Evolutionary conservation across 78 protist genomes (phyloP).

Genomic region (Dictyostelium capitatum): DNA sequence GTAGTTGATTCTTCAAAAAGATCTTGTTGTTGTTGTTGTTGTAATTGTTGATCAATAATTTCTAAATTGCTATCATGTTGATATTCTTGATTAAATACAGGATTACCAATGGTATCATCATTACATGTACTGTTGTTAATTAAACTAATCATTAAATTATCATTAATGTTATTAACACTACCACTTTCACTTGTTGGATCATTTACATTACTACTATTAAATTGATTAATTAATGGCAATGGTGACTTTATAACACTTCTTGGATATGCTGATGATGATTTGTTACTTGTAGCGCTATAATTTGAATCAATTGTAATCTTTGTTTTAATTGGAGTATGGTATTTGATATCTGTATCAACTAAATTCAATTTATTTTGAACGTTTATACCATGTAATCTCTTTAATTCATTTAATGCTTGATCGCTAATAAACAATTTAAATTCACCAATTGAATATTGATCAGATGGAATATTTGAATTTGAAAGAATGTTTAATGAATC

Average conservation of each 20-base stretch:
- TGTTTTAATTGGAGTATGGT: not conserved
- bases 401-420: not conserved
- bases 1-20: too few species aligned
- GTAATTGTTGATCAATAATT: too few species aligned
- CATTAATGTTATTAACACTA: not conserved
- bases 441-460: not conserved
- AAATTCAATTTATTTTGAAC: not conserved
- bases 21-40: too few species aligned
- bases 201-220: not conserved
- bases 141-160: not conserved
- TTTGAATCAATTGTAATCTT: not conserved
- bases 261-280: not conserved
- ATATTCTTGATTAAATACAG: too few species aligned
- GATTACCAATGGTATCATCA: not conserved
- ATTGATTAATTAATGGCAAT: not conserved
- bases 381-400: not conserved
- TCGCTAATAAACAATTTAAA: slow-evolving; percentile 2
- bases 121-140: not conserved
- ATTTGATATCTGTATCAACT: not conserved
- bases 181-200: not conserved
- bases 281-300: not conserved
- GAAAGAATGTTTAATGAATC: not conserved
- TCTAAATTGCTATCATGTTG: too few species aligned
- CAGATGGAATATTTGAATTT: not conserved
- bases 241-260: not conserved